Evolutionary conservation across 306 rosid species (phyloP).

Genomic region (Corylus avellana): DNA sequence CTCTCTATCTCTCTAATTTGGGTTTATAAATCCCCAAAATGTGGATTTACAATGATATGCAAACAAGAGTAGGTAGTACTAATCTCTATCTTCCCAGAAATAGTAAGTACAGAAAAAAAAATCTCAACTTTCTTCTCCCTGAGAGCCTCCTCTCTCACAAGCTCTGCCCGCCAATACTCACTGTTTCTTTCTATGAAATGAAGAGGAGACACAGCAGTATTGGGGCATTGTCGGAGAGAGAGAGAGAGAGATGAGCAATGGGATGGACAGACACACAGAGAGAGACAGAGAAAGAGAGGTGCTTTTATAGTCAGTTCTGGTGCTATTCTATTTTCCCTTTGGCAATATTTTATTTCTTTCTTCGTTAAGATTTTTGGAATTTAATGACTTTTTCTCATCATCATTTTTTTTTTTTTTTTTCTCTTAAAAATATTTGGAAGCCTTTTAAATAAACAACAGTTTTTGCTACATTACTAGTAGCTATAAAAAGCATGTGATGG

Average conservation of each 20-base stretch:
- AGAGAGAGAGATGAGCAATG: conserved; percentile 9
- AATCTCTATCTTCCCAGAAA: conserved; percentile 28
- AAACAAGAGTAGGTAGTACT: conserved; percentile 16
- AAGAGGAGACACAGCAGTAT: conserved; percentile 37
- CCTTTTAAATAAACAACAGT: not conserved
- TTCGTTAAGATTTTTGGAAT: conserved; percentile 17
- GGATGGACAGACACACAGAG: not conserved
- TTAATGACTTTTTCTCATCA: not conserved
- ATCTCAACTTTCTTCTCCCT: not conserved
- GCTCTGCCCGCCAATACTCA: conserved; percentile 34
- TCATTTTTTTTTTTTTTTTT: not conserved
- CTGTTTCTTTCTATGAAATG: conserved; percentile 26
- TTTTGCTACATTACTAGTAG: not conserved
- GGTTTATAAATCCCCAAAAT: conserved; percentile 5
- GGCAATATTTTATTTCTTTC: not conserved
- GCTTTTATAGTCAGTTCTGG: conserved; percentile 62
- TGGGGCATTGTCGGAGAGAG: conserved; percentile 33
- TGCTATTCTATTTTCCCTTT: conserved; percentile 7
- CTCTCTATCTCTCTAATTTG: conserved; percentile 4
- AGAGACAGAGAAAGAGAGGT: conserved; percentile 28
- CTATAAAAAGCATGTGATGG: not conserved
- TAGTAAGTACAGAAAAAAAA: conserved; percentile 7
- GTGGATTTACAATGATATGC: not conserved
- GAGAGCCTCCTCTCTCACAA: conserved; percentile 13
- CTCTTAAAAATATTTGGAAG: not conserved